phyloP scores from a whole-genome alignment of 495 filamentous ascomycete genomes.

The Penicillium robsamsonii region DNA sequence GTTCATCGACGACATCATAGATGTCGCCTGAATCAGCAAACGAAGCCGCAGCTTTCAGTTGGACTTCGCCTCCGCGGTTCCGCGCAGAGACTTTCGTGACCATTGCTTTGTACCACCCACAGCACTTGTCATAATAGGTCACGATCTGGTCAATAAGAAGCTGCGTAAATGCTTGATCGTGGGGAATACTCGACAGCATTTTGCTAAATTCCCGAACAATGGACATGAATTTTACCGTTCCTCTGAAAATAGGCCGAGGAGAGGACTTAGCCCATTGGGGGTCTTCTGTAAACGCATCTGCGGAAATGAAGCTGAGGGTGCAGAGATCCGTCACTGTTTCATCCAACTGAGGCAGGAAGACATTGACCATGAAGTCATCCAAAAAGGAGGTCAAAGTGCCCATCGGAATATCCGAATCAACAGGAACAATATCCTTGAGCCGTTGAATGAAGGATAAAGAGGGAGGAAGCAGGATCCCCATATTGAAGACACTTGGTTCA shows the following conservation, averaged over 20 bases:
- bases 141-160: conserved; percentile 87
- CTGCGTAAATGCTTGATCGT: conserved; percentile 91
- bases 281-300: conserved; percentile 86
- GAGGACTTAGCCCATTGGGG: conserved; percentile 75
- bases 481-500: conserved; percentile 96
- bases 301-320: conserved; percentile 73
- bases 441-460: conserved; percentile 89
- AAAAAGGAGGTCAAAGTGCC: conserved; percentile 92
- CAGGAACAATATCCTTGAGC: conserved; percentile 86
- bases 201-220: conserved; percentile 87
- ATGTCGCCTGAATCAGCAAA: conserved; percentile 69
- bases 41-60: conserved; percentile 68
- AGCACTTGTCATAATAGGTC: conserved; percentile 88
- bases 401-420: conserved; percentile 75
- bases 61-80: conserved; percentile 38
- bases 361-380: conserved; percentile 96
- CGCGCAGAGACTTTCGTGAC: conserved; percentile 43
- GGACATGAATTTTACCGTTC: conserved; percentile 82
- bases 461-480: conserved; percentile 89
- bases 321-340: conserved; percentile 91
- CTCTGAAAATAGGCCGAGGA: conserved; percentile 85
- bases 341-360: conserved; percentile 94
- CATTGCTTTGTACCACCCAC: conserved; percentile 76
- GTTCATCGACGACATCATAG: conserved; percentile 58
- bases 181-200: conserved; percentile 92